Evolutionary conservation across 768 basidiomycete genomes (phyloP).

Genomic region (Hygrocybe punicea): DNA sequence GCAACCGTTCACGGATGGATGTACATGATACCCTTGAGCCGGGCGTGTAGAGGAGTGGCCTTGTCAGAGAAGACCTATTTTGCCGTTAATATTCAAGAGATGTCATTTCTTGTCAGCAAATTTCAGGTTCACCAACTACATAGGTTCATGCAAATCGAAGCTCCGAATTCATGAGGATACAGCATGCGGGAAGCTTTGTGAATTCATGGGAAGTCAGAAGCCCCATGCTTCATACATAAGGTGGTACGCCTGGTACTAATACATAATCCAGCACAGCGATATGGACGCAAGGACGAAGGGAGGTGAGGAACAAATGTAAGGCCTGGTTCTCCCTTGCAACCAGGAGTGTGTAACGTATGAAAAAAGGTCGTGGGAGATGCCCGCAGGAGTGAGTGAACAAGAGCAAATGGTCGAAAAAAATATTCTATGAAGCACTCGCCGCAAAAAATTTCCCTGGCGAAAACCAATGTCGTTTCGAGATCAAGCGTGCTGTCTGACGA

Average conservation of each 20-base stretch:
- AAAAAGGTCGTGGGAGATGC: not conserved
- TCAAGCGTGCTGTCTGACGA: conserved; percentile 30
- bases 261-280: conserved; percentile 8
- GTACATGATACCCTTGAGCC: too few relatives aligned
- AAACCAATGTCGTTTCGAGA: conserved; percentile 53
- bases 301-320: conserved; percentile 8
- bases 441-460: conserved; percentile 50
- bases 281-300: not conserved
- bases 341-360: not conserved
- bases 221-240: not conserved
- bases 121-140: too few relatives aligned
- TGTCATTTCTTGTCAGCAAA: too few relatives aligned
- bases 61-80: too few relatives aligned
- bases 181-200: too few relatives aligned
- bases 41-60: too few relatives aligned
- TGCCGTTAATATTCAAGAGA: too few relatives aligned
- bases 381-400: not conserved
- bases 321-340: not conserved
- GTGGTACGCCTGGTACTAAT: conserved; percentile 28
- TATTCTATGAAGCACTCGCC: conserved; percentile 34
- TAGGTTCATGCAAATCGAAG: too few relatives aligned
- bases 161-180: too few relatives aligned
- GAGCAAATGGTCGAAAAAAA: conserved; percentile 3
- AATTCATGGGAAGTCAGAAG: not conserved
- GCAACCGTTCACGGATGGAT: too few relatives aligned